Evolutionary conservation across 441 rosid species (phyloP).

Genomic region (Erodium trifolium): DNA sequence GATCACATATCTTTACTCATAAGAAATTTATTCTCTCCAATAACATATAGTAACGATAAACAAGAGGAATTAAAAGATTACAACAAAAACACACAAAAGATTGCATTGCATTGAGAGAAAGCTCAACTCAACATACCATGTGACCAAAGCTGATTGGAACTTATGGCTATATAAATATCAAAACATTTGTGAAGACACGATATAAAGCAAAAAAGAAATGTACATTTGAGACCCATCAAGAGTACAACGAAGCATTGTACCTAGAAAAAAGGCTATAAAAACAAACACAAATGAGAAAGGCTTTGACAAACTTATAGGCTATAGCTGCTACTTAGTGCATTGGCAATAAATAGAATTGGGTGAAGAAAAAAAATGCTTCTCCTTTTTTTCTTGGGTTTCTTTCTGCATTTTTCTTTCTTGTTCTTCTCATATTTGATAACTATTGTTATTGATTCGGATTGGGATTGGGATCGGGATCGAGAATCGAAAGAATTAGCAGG

Average conservation of each 20-base stretch:
- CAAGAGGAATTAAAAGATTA: background rate
- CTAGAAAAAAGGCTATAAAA: background rate
- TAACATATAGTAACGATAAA: background rate
- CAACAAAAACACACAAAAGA: background rate
- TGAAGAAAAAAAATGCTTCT: background rate
- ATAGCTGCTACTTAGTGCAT: background rate
- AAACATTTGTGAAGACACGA: background rate
- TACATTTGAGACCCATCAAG: background rate
- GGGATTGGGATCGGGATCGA: background rate
- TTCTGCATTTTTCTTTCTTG: background rate
- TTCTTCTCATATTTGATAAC: background rate
- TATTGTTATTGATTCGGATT: background rate
- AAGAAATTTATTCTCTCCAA: background rate
- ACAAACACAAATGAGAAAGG: background rate
- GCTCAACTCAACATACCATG: background rate
- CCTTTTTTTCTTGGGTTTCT: background rate
- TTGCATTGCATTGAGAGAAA: background rate
- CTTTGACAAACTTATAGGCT: background rate
- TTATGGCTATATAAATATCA: background rate
- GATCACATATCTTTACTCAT: no score
- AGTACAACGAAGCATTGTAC: background rate
- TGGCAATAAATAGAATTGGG: background rate
- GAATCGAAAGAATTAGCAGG: conserved; percentile 34
- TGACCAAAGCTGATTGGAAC: background rate
- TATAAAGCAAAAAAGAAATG: background rate